A percentile compares a stretch with the other conserved stretches of the same genome.
Evolutionary conservation across 2,329 filamentous ascomycete species (phyloP).

Genomic region (Aspergillus tamarii): DNA sequence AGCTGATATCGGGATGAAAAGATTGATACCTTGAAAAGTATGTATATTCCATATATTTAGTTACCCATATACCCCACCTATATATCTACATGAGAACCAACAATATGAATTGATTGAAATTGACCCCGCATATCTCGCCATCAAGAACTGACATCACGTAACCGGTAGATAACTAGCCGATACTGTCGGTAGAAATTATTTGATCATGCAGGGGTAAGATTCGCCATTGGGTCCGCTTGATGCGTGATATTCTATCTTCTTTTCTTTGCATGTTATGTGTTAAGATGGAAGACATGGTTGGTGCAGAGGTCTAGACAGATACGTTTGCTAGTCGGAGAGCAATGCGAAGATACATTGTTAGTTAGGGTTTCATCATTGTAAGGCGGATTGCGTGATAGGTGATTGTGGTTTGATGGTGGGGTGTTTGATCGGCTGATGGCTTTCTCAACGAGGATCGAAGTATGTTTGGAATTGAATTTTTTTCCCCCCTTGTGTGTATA

Average conservation of each 20-base stretch:
- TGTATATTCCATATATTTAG: background rate
- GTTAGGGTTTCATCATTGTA: conserved; percentile 10
- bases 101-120: background rate
- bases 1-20: no score
- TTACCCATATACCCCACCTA: background rate
- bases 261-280: background rate
- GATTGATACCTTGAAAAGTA: background rate
- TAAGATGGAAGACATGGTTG: background rate
- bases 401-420: background rate
- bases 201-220: conserved; percentile 5
- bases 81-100: background rate
- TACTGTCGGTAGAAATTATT: background rate
- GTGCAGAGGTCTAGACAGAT: background rate
- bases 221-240: conserved; percentile 28
- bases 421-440: no score
- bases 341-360: background rate
- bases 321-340: background rate
- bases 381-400: conserved; percentile 16
- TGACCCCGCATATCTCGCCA: conserved; percentile 17
- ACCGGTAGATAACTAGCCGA: background rate
- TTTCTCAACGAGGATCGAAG: background rate
- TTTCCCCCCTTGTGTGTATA: no score
- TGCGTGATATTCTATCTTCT: conserved; percentile 13
- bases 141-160: conserved; percentile 17
- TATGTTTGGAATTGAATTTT: no score